Evolutionary conservation across 345 rosid species (phyloP).

Genomic region (Melaleuca quinquenervia): DNA sequence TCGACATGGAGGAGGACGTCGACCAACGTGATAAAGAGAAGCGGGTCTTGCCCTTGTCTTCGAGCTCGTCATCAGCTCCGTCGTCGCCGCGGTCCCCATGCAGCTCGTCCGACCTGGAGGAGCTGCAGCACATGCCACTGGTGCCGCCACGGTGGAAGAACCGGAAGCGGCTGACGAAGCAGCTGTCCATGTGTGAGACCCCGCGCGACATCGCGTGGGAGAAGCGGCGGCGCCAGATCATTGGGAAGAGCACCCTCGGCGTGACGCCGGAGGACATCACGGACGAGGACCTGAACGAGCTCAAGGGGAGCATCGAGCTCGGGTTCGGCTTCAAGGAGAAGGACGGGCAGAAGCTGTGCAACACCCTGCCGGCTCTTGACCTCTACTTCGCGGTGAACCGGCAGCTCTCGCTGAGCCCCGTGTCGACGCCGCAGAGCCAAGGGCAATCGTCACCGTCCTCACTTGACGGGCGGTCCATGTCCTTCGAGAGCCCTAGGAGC

Average conservation of each 20-base stretch:
- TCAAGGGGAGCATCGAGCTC: conserved; percentile 33
- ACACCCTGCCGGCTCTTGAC: conserved; percentile 30
- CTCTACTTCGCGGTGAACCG: conserved; percentile 35
- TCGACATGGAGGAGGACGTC: background rate
- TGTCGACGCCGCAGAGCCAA: conserved; percentile 19
- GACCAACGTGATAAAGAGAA: background rate
- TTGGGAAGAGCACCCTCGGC: conserved; percentile 6
- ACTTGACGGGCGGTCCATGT: conserved; percentile 10
- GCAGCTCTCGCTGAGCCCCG: conserved; percentile 29
- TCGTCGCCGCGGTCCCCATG: background rate
- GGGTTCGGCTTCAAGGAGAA: conserved; percentile 34
- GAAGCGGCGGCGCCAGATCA: conserved; percentile 23
- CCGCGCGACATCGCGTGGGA: conserved; percentile 39
- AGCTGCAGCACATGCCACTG: conserved; percentile 20
- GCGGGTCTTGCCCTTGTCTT: background rate
- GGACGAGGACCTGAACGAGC: conserved; percentile 31
- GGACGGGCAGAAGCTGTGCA: conserved; percentile 20
- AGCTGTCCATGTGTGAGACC: conserved; percentile 37
- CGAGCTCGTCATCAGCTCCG: background rate
- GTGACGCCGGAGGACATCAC: conserved; percentile 19
- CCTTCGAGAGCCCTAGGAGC: conserved; percentile 21
- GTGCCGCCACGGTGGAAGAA: conserved; percentile 12
- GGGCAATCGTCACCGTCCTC: conserved; percentile 1
- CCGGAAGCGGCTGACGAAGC: conserved; percentile 29
- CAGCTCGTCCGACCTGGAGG: conserved; percentile 10